phyloP scores from a whole-genome alignment of 75 land plant genomes.

The Picea glauca region DNA sequence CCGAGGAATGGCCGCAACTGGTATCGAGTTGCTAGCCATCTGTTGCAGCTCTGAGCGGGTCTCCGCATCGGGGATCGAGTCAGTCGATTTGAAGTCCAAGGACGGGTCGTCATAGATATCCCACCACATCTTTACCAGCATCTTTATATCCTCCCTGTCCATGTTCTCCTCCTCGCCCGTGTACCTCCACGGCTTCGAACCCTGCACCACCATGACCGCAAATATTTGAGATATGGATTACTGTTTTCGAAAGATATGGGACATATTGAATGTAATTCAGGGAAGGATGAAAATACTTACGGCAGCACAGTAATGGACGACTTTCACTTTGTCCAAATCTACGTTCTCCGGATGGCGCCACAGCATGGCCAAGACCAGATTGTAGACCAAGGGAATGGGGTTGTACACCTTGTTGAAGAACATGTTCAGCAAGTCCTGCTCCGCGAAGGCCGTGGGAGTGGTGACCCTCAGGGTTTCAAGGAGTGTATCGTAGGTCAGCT shows the following conservation, averaged over 20 bases:
- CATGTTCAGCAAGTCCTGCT: slow-evolving; percentile 46
- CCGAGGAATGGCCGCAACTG: not conserved
- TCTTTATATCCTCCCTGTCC: slow-evolving; percentile 68
- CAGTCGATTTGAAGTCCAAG: slow-evolving; percentile 31
- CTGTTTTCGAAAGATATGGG: not conserved
- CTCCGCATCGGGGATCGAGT: not conserved
- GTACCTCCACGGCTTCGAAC: slow-evolving; percentile 87
- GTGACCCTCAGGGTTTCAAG: slow-evolving; percentile 33
- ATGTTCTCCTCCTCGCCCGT: slow-evolving; percentile 75
- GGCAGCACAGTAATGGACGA: slow-evolving; percentile 57
- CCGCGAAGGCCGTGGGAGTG: slow-evolving; percentile 57
- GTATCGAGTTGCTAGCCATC: not conserved
- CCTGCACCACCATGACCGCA: slow-evolving; percentile 17
- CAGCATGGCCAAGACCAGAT: slow-evolving; percentile 42
- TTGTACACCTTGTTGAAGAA: slow-evolving; percentile 31
- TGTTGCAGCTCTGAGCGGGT: not conserved
- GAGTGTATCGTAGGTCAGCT: slow-evolving; percentile 18
- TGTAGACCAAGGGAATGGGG: slow-evolving; percentile 32
- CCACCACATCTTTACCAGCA: slow-evolving; percentile 77
- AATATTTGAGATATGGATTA: not conserved
- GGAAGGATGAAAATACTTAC: not conserved
- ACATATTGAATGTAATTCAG: not conserved
- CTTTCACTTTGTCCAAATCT: slow-evolving; percentile 37
- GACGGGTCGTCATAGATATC: too few relatives aligned
- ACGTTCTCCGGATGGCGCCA: slow-evolving; percentile 31